These are phyloP conservation scores for Trifolium subterraneum DNA, from an alignment of 306 rosid genomes.

Conservation along the genomic window DNA sequence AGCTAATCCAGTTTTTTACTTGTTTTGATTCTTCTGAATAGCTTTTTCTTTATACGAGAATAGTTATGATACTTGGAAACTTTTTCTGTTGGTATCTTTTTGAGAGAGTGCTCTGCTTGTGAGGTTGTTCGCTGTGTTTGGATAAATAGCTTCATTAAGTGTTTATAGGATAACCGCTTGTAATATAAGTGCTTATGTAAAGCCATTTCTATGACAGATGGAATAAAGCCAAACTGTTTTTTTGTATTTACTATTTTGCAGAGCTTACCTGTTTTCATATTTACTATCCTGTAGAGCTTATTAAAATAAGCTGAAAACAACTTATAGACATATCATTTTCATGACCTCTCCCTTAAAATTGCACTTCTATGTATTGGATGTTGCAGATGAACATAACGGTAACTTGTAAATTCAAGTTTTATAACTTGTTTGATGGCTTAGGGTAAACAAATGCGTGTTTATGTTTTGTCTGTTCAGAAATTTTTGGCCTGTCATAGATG, in stretches of 20 bases:
- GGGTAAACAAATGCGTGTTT: background rate
- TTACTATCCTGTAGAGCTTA: background rate
- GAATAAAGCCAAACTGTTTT: background rate
- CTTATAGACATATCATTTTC: background rate
- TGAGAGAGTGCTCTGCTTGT: too few species aligned
- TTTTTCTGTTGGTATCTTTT: too few species aligned
- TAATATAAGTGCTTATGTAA: background rate
- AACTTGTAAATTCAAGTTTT: background rate
- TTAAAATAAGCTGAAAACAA: background rate
- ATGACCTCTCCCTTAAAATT: background rate
- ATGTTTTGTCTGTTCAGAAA: background rate
- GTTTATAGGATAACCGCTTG: background rate
- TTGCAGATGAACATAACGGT: background rate
- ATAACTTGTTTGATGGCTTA: background rate
- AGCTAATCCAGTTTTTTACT: too few species aligned
- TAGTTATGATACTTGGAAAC: too few species aligned
- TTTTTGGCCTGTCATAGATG: conserved; percentile 11
- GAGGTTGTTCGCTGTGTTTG: too few species aligned
- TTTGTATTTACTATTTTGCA: background rate
- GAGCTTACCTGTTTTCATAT: background rate
- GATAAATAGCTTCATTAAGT: background rate
- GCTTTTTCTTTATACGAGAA: too few species aligned
- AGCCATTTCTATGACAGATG: background rate
- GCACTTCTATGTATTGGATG: background rate
- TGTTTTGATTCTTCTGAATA: too few species aligned